Evolutionary conservation across 345 rosid species (phyloP).

Genomic region (Syzygium aqueum): DNA sequence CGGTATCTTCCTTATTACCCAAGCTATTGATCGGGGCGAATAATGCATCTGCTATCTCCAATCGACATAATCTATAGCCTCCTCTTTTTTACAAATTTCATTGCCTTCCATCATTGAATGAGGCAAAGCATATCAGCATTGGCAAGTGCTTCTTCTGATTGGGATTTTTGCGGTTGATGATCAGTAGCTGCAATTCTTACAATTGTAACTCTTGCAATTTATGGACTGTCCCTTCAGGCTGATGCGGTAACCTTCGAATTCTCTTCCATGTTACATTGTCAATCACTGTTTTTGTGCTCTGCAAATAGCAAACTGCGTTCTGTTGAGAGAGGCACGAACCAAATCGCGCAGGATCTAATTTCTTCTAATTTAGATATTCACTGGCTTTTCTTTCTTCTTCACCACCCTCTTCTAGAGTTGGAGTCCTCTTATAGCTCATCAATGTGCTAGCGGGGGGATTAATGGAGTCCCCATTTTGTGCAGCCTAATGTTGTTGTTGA

Average conservation of each 20-base stretch:
- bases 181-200: background rate
- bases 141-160: background rate
- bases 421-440: background rate
- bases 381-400: background rate
- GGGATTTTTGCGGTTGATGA: background rate
- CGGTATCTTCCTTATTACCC: background rate
- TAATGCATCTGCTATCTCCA: background rate
- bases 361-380: background rate
- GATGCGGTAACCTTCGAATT: background rate
- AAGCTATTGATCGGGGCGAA: background rate
- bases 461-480: background rate
- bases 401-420: background rate
- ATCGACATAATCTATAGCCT: background rate
- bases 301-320: background rate
- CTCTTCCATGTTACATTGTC: background rate
- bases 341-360: background rate
- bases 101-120: background rate
- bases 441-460: background rate
- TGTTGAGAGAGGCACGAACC: background rate
- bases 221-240: background rate
- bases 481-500: background rate
- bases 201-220: background rate
- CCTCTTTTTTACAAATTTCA: background rate
- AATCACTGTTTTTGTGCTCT: background rate
- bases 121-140: background rate